A percentile compares a stretch with the other conserved stretches of the same genome.
These are phyloP conservation scores for Apiospora kogelbergensis DNA, from an alignment of 2,329 filamentous ascomycete genomes.

Conservation along the genomic window DNA sequence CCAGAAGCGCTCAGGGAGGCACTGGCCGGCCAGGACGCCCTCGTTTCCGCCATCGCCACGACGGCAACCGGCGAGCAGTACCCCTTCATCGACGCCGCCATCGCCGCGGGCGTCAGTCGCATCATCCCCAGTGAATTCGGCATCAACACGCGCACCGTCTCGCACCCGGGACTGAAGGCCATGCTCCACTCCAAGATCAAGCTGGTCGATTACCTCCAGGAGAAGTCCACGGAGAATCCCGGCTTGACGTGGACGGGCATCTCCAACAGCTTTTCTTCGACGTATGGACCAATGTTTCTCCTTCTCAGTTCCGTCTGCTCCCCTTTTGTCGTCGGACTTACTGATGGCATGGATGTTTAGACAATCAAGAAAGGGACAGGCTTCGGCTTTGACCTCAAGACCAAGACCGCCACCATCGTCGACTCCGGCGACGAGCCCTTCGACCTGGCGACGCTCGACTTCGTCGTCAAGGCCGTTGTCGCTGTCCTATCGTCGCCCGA, in stretches of 20 bases:
- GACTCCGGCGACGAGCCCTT: conserved; percentile 56
- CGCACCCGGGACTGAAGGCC: conserved; percentile 20
- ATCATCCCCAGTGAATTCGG: conserved; percentile 58
- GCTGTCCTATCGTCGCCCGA: conserved; percentile 48
- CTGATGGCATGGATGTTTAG: conserved; percentile 22
- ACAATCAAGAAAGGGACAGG: conserved; percentile 45
- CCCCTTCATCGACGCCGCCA: conserved; percentile 53
- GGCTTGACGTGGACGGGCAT: conserved; percentile 60
- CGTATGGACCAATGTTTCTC: conserved; percentile 31
- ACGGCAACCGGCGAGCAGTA: conserved; percentile 43
- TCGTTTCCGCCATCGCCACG: conserved; percentile 49
- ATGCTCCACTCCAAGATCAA: conserved; percentile 29
- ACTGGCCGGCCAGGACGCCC: conserved; percentile 54
- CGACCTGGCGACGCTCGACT: conserved; percentile 48
- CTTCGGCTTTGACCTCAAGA: conserved; percentile 49
- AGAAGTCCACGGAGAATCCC: conserved; percentile 42
- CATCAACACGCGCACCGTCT: conserved; percentile 30
- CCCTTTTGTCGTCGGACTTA: background rate
- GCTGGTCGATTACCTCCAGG: conserved; percentile 51
- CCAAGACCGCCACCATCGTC: conserved; percentile 52
- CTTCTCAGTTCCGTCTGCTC: background rate
- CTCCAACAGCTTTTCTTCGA: conserved; percentile 63
- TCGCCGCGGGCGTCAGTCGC: conserved; percentile 54
- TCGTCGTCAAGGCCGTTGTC: conserved; percentile 52
- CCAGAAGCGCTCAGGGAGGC: conserved; percentile 43